Percentiles rank a stretch among this genome's conserved stretches.
Evolutionary conservation across 1,284 basidiomycete species (phyloP).

Genomic region (Leccinum pachyderme): DNA sequence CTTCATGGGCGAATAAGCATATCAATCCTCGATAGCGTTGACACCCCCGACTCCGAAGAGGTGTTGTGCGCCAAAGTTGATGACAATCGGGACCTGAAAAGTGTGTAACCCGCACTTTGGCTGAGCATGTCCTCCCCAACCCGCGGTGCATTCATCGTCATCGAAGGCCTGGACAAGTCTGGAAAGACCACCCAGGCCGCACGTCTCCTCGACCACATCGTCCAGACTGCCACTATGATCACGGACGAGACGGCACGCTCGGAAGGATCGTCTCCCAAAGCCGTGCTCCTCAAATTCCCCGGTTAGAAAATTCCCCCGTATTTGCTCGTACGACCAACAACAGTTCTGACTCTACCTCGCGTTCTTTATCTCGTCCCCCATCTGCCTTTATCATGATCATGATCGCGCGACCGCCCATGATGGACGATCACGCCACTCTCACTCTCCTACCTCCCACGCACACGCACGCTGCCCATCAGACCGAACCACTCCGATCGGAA

Average conservation of each 20-base stretch:
- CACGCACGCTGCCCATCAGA: constrained; percentile 51
- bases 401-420: neutral
- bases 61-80: no score
- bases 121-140: constrained; percentile 21
- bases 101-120: neutral
- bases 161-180: constrained; percentile 92
- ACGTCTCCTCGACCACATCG: constrained; percentile 44
- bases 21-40: no score
- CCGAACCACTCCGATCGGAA: constrained; percentile 87
- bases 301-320: constrained; percentile 46
- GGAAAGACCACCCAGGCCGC: constrained; percentile 88
- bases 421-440: neutral
- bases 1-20: no score
- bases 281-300: constrained; percentile 78
- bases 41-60: no score
- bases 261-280: constrained; percentile 18
- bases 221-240: neutral
- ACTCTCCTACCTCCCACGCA: neutral
- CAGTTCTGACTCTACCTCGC: constrained; percentile 4
- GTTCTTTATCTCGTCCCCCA: neutral
- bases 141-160: constrained; percentile 83
- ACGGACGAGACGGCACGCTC: constrained; percentile 41
- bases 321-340: neutral
- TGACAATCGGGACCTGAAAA: no score
- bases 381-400: neutral